A percentile compares a stretch with the other conserved stretches of the same genome.
These are phyloP conservation scores for Escallonia herrerae DNA, from an alignment of 129 eudicot genomes.

Conservation along the genomic window DNA sequence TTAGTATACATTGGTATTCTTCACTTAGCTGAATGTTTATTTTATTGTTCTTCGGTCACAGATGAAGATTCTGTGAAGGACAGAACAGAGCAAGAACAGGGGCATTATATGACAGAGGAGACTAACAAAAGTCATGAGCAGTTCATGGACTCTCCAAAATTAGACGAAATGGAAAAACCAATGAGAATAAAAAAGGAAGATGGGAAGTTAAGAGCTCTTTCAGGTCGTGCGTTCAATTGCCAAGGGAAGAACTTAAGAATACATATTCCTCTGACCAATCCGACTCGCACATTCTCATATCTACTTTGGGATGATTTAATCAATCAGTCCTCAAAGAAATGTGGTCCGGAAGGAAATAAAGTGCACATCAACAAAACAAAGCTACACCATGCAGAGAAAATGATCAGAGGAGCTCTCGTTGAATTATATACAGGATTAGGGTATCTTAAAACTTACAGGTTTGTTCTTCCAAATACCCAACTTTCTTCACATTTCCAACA, in stretches of 20 bases:
- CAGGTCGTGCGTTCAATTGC: slow-evolving; percentile 33
- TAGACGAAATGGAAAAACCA: slow-evolving; percentile 31
- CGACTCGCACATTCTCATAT: slow-evolving; percentile 78
- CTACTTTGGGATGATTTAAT: slow-evolving; percentile 83
- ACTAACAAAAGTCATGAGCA: slow-evolving; percentile 18
- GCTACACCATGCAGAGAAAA: slow-evolving; percentile 88
- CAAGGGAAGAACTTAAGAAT: slow-evolving; percentile 69
- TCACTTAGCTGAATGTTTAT: slow-evolving; percentile 5
- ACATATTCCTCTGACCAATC: slow-evolving; percentile 84
- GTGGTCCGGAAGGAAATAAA: slow-evolving; percentile 44
- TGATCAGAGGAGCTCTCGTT: slow-evolving; percentile 85
- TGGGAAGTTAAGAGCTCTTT: slow-evolving; percentile 29
- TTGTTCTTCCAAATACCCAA: not conserved
- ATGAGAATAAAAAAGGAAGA: slow-evolving; percentile 31
- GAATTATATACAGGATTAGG: slow-evolving; percentile 93
- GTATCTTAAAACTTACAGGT: slow-evolving; percentile 96
- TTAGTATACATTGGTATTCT: not conserved
- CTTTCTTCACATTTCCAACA: too few relatives aligned
- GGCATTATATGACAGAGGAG: slow-evolving; percentile 32
- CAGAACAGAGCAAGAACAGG: slow-evolving; percentile 51
- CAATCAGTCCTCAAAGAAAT: slow-evolving; percentile 70
- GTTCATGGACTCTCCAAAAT: slow-evolving; percentile 22
- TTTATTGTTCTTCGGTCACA: slow-evolving; percentile 8
- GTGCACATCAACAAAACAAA: slow-evolving; percentile 69
- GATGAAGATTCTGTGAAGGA: slow-evolving; percentile 54